Percentiles rank a stretch among this genome's conserved stretches.
Evolutionary conservation across 208 protist species (phyloP).

Genomic region (Acanthamoeba rhysodes): DNA sequence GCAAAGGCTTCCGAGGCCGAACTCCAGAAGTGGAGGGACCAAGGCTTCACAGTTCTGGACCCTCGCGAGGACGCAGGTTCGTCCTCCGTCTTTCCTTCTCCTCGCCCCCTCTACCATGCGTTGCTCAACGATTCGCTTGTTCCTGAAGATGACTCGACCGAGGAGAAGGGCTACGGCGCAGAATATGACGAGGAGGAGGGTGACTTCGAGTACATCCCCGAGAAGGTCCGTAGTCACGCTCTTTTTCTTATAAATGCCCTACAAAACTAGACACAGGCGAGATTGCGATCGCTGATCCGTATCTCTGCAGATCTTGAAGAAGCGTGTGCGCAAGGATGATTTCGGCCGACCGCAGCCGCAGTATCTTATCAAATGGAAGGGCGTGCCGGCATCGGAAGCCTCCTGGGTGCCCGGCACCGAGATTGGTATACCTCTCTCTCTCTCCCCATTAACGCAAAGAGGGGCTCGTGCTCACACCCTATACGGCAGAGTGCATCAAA

Average conservation of each 20-base stretch:
- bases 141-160: no score
- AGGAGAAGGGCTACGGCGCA: not conserved
- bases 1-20: not conserved
- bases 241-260: no score
- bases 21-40: not conserved
- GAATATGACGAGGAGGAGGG: not conserved
- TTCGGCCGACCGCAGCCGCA: not conserved
- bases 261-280: no score
- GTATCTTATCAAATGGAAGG: conserved; percentile 29
- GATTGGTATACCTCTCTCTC: not conserved
- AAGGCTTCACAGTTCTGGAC: not conserved
- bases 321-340: conserved; percentile 15
- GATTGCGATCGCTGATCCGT: no score
- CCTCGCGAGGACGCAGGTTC: no score
- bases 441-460: no score
- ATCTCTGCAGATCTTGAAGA: conserved; percentile 11
- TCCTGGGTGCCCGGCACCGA: not conserved
- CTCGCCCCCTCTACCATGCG: no score
- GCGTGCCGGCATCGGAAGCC: not conserved
- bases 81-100: no score
- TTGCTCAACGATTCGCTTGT: no score
- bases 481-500: conserved; percentile 8
- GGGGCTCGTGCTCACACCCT: not conserved
- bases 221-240: not conserved
- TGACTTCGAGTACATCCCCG: not conserved